Evolutionary conservation across 176 grass and related monocot species (phyloP).

Genomic region (Musa itinerans): DNA sequence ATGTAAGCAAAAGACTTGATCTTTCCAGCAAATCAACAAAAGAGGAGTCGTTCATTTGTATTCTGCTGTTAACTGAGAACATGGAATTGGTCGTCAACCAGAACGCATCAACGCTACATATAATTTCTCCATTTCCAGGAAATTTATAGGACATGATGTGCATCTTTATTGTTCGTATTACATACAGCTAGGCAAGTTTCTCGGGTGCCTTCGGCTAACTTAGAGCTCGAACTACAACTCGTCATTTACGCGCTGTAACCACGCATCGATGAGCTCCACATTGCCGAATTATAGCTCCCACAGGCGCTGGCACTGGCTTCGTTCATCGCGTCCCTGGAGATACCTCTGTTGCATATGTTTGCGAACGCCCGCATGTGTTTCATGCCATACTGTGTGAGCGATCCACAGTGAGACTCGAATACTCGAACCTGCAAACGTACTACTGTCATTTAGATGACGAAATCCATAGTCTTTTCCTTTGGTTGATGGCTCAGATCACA

Average conservation of each 20-base stretch:
- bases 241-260: conserved; percentile 49
- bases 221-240: no score
- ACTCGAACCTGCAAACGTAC: conserved; percentile 45
- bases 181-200: no score
- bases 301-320: conserved; percentile 43
- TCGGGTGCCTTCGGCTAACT: no score
- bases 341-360: conserved; percentile 67
- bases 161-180: no score
- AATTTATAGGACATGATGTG: no score
- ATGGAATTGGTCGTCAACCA: no score
- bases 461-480: conserved; percentile 27
- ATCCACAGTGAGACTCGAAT: conserved; percentile 66
- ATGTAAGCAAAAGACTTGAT: no score
- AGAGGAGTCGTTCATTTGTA: no score
- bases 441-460: conserved; percentile 9
- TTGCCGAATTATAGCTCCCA: conserved; percentile 27
- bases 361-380: conserved; percentile 76
- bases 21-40: no score
- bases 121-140: no score
- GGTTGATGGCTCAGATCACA: conserved; percentile 32
- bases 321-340: conserved; percentile 40
- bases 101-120: no score
- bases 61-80: no score
- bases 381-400: conserved; percentile 86
- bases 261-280: conserved; percentile 37